phyloP scores from a whole-genome alignment of 2,329 filamentous ascomycete genomes.

The Sodiomyces alkalinus region DNA sequence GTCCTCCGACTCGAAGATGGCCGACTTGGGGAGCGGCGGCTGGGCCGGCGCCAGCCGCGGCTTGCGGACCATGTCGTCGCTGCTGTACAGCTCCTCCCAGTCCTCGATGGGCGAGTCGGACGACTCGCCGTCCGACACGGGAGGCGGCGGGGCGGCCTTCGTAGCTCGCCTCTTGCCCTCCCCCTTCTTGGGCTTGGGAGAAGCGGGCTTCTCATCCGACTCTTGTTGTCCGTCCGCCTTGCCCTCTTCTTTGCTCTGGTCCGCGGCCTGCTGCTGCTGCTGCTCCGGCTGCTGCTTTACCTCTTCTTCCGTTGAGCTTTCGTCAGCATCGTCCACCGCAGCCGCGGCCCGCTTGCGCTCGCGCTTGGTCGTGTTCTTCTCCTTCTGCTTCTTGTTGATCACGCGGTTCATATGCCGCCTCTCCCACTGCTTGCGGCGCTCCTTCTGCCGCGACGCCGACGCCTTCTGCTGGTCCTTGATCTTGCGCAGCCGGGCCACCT shows the following conservation, averaged over 20 bases:
- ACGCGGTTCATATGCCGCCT: constrained; percentile 27
- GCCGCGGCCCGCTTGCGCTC: constrained; percentile 9
- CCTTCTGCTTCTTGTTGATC: constrained; percentile 23
- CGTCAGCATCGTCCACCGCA: constrained; percentile 7
- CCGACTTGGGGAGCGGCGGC: constrained; percentile 16
- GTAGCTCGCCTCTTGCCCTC: constrained; percentile 10
- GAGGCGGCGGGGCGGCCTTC: constrained; percentile 19
- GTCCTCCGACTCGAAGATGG: constrained; percentile 36
- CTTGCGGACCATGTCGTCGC: constrained; percentile 40
- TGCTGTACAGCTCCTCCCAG: constrained; percentile 43
- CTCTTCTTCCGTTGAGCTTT: constrained; percentile 13
- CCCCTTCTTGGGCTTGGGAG: constrained; percentile 5
- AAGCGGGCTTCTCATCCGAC: constrained; percentile 6
- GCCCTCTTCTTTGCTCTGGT: constrained; percentile 14
- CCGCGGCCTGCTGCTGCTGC: constrained; percentile 11
- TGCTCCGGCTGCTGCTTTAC: constrained; percentile 14
- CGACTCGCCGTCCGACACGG: constrained; percentile 34
- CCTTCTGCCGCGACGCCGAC: constrained; percentile 25
- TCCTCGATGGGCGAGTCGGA: constrained; percentile 45
- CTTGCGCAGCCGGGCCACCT: constrained; percentile 32
- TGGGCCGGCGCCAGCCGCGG: constrained; percentile 24
- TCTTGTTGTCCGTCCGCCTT: constrained; percentile 14
- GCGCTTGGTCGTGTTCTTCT: constrained; percentile 22
- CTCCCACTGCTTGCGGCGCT: constrained; percentile 33
- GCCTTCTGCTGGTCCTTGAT: constrained; percentile 33